Base-by-base conservation (phyloP, 1,284 basidiomycete genomes). In the Leccinum griseonigrum region DNA sequence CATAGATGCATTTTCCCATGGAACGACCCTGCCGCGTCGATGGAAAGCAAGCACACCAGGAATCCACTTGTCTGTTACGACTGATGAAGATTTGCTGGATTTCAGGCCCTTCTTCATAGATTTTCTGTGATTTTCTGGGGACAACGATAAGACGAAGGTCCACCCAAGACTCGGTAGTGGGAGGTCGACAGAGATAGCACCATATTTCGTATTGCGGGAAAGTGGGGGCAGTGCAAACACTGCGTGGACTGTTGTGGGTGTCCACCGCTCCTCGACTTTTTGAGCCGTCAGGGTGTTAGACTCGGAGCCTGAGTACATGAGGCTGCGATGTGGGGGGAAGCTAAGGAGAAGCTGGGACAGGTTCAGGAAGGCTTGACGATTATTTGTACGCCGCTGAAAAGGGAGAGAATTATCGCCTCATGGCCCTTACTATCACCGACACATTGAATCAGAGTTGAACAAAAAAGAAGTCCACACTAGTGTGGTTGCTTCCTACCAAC, bases 261-360 rank as follows among this genome's bases (percentile, higher is more conserved):
- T 59, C 69, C 68, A 71, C 28, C 32, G 59, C 34, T 69, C 70
- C 40, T 65, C 59, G 3, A 65, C 34, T 29, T 36, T 59, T n/a
- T 53, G 3, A 6, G 38, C 60, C 26, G 9, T 34, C 22, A 61
- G 46, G 22, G 10, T 36, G 29, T 56, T 62, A 43, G 48, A 46
- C 11, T 3, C 9, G 10, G 10, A 7, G n/a, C 5, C 18, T 46
- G 4, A 22, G 43, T 53, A 1, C 14, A 38, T 62, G 55, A 43
- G 8, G 36, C 16, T 43, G 22, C 18, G 40, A 18, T 59, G 26
- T 28, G 7, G 48, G 13, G 13, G 43, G 40, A 16, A 43, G n/a
- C 11, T 34, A 34, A 34, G 32, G 4, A 16, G 22, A 32, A 34
- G 28, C 38, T 31, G 40, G 32, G n/a, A n/a, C n/a, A 43, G 14